Evolutionary conservation across 306 rosid genomes (phyloP).

Genomic region (Lathyrus sativus): DNA sequence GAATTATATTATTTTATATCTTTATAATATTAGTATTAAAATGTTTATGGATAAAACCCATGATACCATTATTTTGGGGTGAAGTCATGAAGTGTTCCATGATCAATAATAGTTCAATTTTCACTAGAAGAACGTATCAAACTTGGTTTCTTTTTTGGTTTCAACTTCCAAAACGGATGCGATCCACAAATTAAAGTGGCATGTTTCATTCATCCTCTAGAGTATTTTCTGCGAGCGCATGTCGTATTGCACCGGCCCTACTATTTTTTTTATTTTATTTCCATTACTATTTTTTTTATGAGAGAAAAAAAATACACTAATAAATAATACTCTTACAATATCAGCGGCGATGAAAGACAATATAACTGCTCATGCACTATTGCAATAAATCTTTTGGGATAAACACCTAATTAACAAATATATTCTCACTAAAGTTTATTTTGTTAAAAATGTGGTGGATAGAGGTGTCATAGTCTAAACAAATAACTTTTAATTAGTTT

Average conservation of each 20-base stretch:
- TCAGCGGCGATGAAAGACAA: no score
- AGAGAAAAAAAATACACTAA: no score
- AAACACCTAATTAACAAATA: no score
- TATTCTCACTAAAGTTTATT: no score
- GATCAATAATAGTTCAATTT: background rate
- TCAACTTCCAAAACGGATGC: background rate
- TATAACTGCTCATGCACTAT: no score
- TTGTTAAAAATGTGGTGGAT: no score
- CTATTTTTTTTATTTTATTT: background rate
- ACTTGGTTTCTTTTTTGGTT: constrained; percentile 29
- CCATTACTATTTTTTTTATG: background rate
- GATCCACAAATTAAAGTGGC: constrained; percentile 14
- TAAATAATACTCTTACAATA: no score
- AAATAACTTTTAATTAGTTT: no score
- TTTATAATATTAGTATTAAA: background rate
- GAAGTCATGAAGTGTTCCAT: constrained; percentile 5
- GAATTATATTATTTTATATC: background rate
- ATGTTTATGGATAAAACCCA: background rate
- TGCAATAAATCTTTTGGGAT: no score
- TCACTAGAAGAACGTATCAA: background rate
- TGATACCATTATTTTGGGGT: background rate
- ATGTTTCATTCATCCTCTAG: constrained; percentile 12
- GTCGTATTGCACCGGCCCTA: background rate
- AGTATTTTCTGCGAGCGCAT: constrained; percentile 28
- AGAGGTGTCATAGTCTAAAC: no score